Evolutionary conservation across 495 filamentous ascomycete genomes (phyloP).

Genomic region (Aspergillus ellipticus): DNA sequence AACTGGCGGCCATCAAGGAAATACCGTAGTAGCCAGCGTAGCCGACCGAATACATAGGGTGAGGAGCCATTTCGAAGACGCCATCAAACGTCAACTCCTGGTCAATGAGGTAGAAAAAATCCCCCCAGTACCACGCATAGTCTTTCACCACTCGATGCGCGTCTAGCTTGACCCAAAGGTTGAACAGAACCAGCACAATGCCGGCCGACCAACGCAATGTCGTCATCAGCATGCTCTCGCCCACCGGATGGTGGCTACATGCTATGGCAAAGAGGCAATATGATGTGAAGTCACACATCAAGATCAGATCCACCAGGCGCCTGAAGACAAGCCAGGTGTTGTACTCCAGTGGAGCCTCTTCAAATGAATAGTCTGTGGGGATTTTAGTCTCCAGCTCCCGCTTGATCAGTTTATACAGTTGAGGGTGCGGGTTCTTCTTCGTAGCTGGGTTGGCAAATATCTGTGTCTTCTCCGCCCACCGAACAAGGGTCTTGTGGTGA

Average conservation of each 20-base stretch:
- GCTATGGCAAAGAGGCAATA: slow-evolving; percentile 95
- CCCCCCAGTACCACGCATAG: slow-evolving; percentile 99
- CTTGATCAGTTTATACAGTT: slow-evolving; percentile 78
- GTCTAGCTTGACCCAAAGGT: slow-evolving; percentile 98
- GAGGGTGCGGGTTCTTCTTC: slow-evolving; percentile 76
- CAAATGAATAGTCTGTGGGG: slow-evolving; percentile 88
- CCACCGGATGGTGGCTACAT: slow-evolving; percentile 68
- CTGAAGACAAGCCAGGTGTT: slow-evolving; percentile 98
- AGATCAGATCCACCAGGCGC: slow-evolving; percentile 87
- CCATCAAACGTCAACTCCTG: slow-evolving; percentile 97
- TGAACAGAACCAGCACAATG: slow-evolving; percentile 80
- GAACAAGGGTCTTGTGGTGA: slow-evolving; percentile 75
- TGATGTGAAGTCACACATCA: slow-evolving; percentile 97
- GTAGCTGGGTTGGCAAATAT: slow-evolving; percentile 81
- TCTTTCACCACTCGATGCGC: slow-evolving; percentile 99
- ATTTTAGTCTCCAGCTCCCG: slow-evolving; percentile 92
- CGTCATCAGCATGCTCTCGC: slow-evolving; percentile 67
- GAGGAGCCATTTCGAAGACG: slow-evolving; percentile 98
- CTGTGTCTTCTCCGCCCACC: slow-evolving; percentile 79
- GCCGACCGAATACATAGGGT: slow-evolving; percentile 98
- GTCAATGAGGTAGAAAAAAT: slow-evolving; percentile 98
- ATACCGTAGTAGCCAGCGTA: slow-evolving; percentile 99
- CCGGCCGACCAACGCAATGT: slow-evolving; percentile 77
- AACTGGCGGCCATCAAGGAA: slow-evolving; percentile 97
- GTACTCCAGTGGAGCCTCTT: slow-evolving; percentile 90